Evolutionary conservation across 2,329 filamentous ascomycete genomes (phyloP).

Genomic region (Graphilbum fragrans): DNA sequence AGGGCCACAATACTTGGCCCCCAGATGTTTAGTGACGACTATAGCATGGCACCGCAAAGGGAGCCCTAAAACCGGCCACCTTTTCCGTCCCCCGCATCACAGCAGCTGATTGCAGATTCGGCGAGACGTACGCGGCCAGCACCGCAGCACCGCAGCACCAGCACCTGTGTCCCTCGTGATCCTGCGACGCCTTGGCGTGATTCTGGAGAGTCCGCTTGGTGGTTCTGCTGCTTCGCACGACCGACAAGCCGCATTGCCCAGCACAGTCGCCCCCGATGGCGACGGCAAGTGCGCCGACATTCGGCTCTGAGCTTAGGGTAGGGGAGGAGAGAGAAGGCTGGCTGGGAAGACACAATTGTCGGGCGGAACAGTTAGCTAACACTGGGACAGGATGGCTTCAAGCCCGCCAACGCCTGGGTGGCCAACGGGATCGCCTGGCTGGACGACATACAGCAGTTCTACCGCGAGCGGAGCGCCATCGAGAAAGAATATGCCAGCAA

Average conservation of each 20-base stretch:
- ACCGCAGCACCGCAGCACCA: no score
- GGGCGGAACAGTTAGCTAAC: no score
- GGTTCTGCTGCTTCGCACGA: no score
- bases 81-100: not conserved
- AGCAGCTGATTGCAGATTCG: not conserved
- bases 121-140: not conserved
- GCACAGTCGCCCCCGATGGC: slow-evolving; percentile 54
- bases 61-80: not conserved
- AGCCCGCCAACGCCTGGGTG: slow-evolving; percentile 86
- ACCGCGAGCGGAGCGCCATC: slow-evolving; percentile 84
- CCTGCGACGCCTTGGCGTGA: not conserved
- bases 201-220: not conserved
- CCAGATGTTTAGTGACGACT: no score
- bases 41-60: no score
- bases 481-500: slow-evolving; percentile 95
- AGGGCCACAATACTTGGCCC: no score
- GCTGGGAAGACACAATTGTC: no score
- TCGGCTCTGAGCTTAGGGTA: slow-evolving; percentile 92
- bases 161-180: not conserved
- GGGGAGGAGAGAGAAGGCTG: slow-evolving; percentile 11
- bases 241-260: not conserved
- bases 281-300: slow-evolving; percentile 54
- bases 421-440: slow-evolving; percentile 84
- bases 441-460: slow-evolving; percentile 94
- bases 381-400: slow-evolving; percentile 96